These are phyloP conservation scores for Thermomyces lanuginosus DNA, from an alignment of 2,329 filamentous ascomycete species.

Conservation along the genomic window DNA sequence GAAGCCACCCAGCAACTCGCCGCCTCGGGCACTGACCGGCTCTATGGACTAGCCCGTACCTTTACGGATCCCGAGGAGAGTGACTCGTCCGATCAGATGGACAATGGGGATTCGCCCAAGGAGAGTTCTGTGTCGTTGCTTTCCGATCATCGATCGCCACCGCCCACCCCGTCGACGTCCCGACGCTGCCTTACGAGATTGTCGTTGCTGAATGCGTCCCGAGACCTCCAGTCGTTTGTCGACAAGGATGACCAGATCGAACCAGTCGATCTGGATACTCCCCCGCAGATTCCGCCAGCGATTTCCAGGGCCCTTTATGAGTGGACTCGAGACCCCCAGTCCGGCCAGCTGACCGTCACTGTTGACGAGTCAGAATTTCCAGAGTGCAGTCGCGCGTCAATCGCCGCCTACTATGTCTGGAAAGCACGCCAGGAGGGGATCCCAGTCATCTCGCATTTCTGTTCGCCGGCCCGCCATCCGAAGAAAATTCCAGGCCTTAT, in stretches of 20 bases:
- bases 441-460: slow-evolving; percentile 24
- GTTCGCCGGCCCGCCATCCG: slow-evolving; percentile 12
- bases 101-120: too few relatives aligned
- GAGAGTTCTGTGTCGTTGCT: too few relatives aligned
- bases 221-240: slow-evolving; percentile 21
- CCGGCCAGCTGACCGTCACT: slow-evolving; percentile 18
- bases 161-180: too few relatives aligned
- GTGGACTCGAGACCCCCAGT: slow-evolving; percentile 18
- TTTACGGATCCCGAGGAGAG: too few relatives aligned
- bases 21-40: too few relatives aligned
- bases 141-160: too few relatives aligned
- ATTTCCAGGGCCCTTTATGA: slow-evolving; percentile 15
- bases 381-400: slow-evolving; percentile 15
- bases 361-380: slow-evolving; percentile 11
- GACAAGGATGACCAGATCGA: slow-evolving; percentile 19
- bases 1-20: slow-evolving; percentile 14
- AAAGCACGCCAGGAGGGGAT: slow-evolving; percentile 16
- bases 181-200: slow-evolving; percentile 19
- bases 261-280: slow-evolving; percentile 16
- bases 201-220: slow-evolving; percentile 19
- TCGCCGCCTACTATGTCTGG: slow-evolving; percentile 19
- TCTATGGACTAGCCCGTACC: too few relatives aligned
- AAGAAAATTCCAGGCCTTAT: slow-evolving; percentile 16
- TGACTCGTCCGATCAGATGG: too few relatives aligned
- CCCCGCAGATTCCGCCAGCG: slow-evolving; percentile 12